Conservation (phyloP, 2,329 filamentous ascomycete species). For the Pyrenochaeta sp. region DNA sequence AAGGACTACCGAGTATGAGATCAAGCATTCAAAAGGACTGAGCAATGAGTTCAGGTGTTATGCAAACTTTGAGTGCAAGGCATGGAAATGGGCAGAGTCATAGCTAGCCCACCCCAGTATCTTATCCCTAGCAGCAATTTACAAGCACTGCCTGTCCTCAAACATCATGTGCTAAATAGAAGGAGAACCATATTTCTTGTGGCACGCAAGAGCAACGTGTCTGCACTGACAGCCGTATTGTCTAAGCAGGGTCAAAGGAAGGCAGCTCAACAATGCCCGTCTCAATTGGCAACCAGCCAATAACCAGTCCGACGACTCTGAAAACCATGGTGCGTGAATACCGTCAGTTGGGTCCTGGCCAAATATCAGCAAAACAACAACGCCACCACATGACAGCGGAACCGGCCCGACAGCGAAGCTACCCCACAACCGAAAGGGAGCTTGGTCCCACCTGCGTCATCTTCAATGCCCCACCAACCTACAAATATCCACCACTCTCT, state of each 20-base stretch:
- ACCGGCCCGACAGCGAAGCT: constrained; percentile 11
- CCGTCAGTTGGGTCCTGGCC: too few species aligned
- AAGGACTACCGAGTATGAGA: constrained; percentile 72
- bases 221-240: too few species aligned
- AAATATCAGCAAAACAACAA: too few species aligned
- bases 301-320: too few species aligned
- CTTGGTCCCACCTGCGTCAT: constrained; percentile 17
- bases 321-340: too few species aligned
- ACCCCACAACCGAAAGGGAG: constrained; percentile 29
- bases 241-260: too few species aligned
- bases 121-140: too few species aligned
- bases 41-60: constrained; percentile 86
- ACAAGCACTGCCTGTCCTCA: not conserved
- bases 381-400: constrained; percentile 3
- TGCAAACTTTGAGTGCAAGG: constrained; percentile 74
- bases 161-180: too few species aligned
- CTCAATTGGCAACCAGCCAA: too few species aligned
- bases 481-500: constrained; percentile 32
- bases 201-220: too few species aligned
- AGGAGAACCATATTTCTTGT: too few species aligned
- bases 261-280: too few species aligned
- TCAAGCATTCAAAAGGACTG: constrained; percentile 73
- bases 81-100: constrained; percentile 48
- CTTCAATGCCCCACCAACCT: constrained; percentile 5
- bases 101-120: constrained; percentile 1